phyloP scores from a whole-genome alignment of 2,329 filamentous ascomycete species.

The Periconia sp. region DNA sequence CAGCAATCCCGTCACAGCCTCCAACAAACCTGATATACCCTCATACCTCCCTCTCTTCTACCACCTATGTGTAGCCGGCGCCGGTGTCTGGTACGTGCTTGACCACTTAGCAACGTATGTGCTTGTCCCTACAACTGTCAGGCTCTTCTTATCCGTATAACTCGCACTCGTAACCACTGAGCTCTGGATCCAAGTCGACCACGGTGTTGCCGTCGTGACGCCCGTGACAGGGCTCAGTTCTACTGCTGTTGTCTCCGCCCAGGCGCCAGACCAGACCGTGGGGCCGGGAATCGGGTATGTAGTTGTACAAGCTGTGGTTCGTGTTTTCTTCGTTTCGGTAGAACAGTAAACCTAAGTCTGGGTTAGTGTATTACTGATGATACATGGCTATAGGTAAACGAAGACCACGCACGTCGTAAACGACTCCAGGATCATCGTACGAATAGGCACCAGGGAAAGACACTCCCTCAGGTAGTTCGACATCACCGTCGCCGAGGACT shows the following conservation, averaged over 20 bases:
- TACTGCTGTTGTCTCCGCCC: slow-evolving; percentile 41
- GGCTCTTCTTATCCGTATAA: slow-evolving; percentile 26
- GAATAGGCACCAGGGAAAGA: slow-evolving; percentile 53
- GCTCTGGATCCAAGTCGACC: slow-evolving; percentile 37
- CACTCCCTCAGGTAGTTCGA: slow-evolving; percentile 45
- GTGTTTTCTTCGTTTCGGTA: slow-evolving; percentile 38
- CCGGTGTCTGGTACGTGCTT: slow-evolving; percentile 23
- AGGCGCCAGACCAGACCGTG: slow-evolving; percentile 42
- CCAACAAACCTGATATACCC: no score
- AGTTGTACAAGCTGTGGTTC: slow-evolving; percentile 26
- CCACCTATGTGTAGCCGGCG: slow-evolving; percentile 20
- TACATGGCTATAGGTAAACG: slow-evolving; percentile 12
- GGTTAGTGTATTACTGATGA: background rate
- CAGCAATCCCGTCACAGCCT: no score
- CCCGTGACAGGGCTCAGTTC: slow-evolving; percentile 35
- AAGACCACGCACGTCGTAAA: slow-evolving; percentile 38
- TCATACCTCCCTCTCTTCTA: no score
- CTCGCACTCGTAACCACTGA: slow-evolving; percentile 30
- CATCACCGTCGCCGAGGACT: slow-evolving; percentile 38
- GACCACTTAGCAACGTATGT: slow-evolving; percentile 30
- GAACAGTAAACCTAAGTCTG: slow-evolving; percentile 40
- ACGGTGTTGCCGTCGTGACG: slow-evolving; percentile 28
- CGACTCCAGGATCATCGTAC: slow-evolving; percentile 43
- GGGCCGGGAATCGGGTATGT: slow-evolving; percentile 51
- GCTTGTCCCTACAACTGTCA: slow-evolving; percentile 29